Evolutionary conservation across 2,329 filamentous ascomycete species (phyloP).

Genomic region (Coniochaeta pulveracea): DNA sequence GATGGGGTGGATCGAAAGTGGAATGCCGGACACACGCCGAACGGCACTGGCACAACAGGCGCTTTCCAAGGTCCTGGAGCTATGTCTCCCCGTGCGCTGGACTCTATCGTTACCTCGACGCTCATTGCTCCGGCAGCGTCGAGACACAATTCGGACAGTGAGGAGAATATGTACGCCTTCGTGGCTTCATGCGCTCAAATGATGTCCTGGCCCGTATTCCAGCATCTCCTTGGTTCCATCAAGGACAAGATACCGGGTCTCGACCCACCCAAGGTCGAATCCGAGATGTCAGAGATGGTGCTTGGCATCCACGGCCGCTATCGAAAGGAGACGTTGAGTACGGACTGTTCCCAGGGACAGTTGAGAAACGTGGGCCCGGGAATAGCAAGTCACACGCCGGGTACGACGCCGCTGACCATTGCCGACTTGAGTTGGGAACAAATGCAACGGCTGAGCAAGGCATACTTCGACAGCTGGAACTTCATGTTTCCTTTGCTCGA

Average conservation of each 20-base stretch:
- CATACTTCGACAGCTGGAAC: constrained; percentile 50
- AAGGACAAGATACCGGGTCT: constrained; percentile 19
- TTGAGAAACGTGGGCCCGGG: constrained; percentile 4
- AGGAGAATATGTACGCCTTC: constrained; percentile 18
- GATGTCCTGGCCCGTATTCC: constrained; percentile 35
- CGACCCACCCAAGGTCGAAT: constrained; percentile 20
- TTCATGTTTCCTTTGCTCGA: constrained; percentile 47
- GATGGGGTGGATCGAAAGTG: no score
- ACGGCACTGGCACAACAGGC: background rate
- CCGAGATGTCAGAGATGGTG: constrained; percentile 24
- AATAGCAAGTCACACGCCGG: background rate
- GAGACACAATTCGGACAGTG: background rate
- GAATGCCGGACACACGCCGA: no score
- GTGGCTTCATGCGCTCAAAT: constrained; percentile 35
- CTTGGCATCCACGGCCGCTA: constrained; percentile 16
- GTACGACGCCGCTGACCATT: constrained; percentile 5
- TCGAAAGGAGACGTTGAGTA: background rate
- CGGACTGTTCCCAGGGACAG: background rate
- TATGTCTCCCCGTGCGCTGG: background rate
- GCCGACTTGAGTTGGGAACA: constrained; percentile 30
- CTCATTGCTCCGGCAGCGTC: no score
- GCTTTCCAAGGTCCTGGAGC: background rate
- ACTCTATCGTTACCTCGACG: background rate
- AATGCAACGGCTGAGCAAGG: constrained; percentile 37
- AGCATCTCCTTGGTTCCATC: constrained; percentile 24